Base-by-base conservation (phyloP, 345 rosid genomes). In the Heritiera littoralis region DNA sequence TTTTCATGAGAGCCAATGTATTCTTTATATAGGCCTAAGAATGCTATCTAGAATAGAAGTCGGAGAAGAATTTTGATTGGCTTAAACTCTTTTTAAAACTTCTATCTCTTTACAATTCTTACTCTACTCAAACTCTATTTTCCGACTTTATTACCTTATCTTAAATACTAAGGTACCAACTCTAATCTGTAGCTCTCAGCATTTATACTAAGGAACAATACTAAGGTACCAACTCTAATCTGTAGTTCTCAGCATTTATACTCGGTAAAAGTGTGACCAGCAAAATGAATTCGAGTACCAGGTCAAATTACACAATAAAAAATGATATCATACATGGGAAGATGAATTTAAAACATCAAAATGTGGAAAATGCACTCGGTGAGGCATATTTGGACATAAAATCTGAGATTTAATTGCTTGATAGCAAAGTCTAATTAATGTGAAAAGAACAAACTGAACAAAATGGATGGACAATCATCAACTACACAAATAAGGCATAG, bases 401-500 rank as follows among this genome's bases (percentile, higher is more conserved):
- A 72, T 38, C 32, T 17, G 64, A 72, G 76, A 65, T 67, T 76
- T 66, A 54, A 82, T 77, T 81, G 84, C 85, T 77, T 81, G 61
- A 64, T 58, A 68, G 82, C 78, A 52, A 77, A 79, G 77, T 83
- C 77, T 68, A 70, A 78, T 83, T 60, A 54, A 80, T 81, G 56
- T 60, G 52, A 81, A 71, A 80, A 51, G 69, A 77, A 82, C 71
- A 65, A 45, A 6, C 79, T 43, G 66, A 81, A 79, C 78, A 68
- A 70, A 80, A 80, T 74, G 84, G 77, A 79, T 40, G 43, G 66
- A 72, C 76, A 81, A 72, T 64, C 84, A 81, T 58, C 67, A 76
- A 58, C 81, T 72, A 43, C 75, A 71, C 46, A 73, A 64, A 66
- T 52, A 58, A 69, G 73, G 75, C 66, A 69, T 66, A 80, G 72